Base-by-base conservation (phyloP, 345 rosid species). In the Corchorus capsularis region DNA sequence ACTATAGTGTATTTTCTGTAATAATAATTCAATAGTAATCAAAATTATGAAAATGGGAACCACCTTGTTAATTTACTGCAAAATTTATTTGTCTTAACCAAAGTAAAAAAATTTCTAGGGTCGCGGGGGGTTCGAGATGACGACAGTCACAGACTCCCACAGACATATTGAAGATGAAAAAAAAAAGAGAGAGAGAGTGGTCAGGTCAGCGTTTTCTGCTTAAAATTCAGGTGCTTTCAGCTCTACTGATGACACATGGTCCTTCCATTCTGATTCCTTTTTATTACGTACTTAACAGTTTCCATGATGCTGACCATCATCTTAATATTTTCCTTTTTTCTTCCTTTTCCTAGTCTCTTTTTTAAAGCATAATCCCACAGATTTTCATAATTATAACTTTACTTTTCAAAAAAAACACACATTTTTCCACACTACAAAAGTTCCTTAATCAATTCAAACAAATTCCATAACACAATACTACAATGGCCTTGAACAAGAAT, bases 111-210 rank as follows among this genome's bases (percentile, higher is more conserved):
- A 27, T 81, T 65, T 75, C 86, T 77, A 75, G 68, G 86, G 74
- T 82, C 69, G 83, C 81, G 86, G 86, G 83, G 81, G 81, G 77
- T 81, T 85, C 75, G 78, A 84, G 85, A 82, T 60, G 75, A 74
- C 76, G 78, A 80, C 82, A 77, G 83, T 61, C 41, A 78, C 55
- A 71, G 81, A 69, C 63, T 57, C 62, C 20, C 34, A 56, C 61
- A 56, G 57, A 13, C 41, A 5, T 56, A 14, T 61, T 12, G 32
- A 61, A 3, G n/a, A 13, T 3, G 13, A 11, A 49, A 65, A 15
- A 69, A 20, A 77, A 53, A 12, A 20, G 15, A 73, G 8, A 47
- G 12, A 34, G 14, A 47, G 62, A 9, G 63, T 10, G 61, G 66
- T 77, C 76, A 63, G 77, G 73, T 70, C 63, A 56, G 74, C 69